Evolutionary conservation across 345 rosid genomes (phyloP).

Genomic region (Erucastrum elatum): DNA sequence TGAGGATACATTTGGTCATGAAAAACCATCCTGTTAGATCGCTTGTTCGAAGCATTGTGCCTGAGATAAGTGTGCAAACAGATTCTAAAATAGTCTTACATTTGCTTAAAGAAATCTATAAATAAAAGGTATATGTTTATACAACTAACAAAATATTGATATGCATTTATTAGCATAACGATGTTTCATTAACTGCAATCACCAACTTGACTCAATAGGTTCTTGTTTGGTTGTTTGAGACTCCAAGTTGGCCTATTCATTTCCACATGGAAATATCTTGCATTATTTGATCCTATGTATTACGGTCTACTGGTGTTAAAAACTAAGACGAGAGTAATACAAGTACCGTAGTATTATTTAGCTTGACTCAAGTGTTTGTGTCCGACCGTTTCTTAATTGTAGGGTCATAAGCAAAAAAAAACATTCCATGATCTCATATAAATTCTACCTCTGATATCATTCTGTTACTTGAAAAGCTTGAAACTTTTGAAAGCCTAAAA

Average conservation of each 20-base stretch:
- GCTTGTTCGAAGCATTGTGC: not conserved
- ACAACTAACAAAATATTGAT: not conserved
- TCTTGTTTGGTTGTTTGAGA: slow-evolving; percentile 23
- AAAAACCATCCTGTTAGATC: not conserved
- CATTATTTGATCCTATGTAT: not conserved
- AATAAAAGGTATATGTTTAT: not conserved
- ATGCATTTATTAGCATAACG: slow-evolving; percentile 1
- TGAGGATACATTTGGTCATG: not conserved
- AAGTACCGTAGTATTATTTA: not conserved
- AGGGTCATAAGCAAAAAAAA: not conserved
- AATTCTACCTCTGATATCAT: not conserved
- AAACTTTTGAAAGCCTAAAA: not conserved
- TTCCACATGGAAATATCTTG: slow-evolving; percentile 14
- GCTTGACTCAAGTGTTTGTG: not conserved
- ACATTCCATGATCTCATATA: not conserved
- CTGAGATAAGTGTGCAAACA: not conserved
- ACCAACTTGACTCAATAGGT: slow-evolving; percentile 32
- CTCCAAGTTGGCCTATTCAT: slow-evolving; percentile 34
- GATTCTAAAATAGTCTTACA: not conserved
- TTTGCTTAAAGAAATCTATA: not conserved
- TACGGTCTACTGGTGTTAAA: not conserved
- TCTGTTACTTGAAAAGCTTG: not conserved
- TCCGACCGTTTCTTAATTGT: not conserved
- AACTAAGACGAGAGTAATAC: not conserved
- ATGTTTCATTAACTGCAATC: slow-evolving; percentile 29